phyloP scores from a whole-genome alignment of 805 yeast genomes.

The Wickerhamomyces hampshirensis region DNA sequence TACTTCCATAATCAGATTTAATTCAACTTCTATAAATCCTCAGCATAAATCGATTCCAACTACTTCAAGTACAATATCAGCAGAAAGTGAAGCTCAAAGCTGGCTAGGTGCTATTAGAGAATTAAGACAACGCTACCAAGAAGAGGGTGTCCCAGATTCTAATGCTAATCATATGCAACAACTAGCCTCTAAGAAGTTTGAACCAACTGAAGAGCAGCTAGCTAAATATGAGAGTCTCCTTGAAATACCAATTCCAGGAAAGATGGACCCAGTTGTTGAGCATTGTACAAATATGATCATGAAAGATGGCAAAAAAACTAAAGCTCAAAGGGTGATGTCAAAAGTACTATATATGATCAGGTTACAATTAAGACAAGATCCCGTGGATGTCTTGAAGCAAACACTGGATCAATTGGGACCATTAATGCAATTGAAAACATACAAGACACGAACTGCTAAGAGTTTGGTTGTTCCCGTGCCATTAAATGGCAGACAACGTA shows the following conservation, averaged over 20 bases:
- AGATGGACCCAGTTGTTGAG: slow-evolving; percentile 65
- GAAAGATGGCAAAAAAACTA: slow-evolving; percentile 85
- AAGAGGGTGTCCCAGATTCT: slow-evolving; percentile 30
- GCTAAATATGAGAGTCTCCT: slow-evolving; percentile 48
- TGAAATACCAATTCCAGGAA: slow-evolving; percentile 52
- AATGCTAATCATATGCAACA: slow-evolving; percentile 23
- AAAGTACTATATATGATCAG: slow-evolving; percentile 78
- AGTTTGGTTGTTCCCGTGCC: slow-evolving; percentile 79
- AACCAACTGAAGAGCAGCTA: slow-evolving; percentile 62
- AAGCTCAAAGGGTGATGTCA: slow-evolving; percentile 67
- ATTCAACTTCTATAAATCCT: slow-evolving; percentile 8
- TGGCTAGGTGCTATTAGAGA: slow-evolving; percentile 43
- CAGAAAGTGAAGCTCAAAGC: slow-evolving; percentile 30
- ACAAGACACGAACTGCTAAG: slow-evolving; percentile 83
- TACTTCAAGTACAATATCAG: slow-evolving; percentile 3
- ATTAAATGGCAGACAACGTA: slow-evolving; percentile 73
- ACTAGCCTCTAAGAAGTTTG: slow-evolving; percentile 31
- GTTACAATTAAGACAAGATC: slow-evolving; percentile 71
- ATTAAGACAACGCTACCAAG: slow-evolving; percentile 26
- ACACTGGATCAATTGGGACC: slow-evolving; percentile 84
- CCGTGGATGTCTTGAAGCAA: slow-evolving; percentile 67
- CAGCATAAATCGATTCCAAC: slow-evolving; percentile 1
- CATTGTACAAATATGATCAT: slow-evolving; percentile 82
- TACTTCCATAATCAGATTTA: slow-evolving; percentile 6
- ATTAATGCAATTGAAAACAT: slow-evolving; percentile 68